A percentile compares a stretch with the other conserved stretches of the same genome.
These are phyloP conservation scores for Pseudomonodictys pantanalensis DNA, from an alignment of 495 filamentous ascomycete genomes.

Conservation along the genomic window DNA sequence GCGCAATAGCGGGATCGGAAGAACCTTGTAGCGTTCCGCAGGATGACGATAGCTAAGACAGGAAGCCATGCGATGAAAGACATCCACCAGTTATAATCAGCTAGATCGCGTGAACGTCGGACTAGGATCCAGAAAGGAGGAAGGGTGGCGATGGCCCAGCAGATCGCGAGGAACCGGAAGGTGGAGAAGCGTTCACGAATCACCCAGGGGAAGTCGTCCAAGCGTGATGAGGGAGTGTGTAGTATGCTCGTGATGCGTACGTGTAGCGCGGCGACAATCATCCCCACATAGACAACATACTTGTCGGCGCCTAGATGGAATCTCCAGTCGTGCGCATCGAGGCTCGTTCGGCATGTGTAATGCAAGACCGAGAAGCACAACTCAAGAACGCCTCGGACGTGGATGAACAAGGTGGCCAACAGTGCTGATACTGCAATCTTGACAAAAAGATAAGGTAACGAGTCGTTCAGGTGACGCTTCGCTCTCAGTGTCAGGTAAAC, in stretches of 20 bases:
- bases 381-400: slow-evolving; percentile 48
- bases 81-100: slow-evolving; percentile 50
- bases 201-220: neutral
- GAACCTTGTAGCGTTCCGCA: slow-evolving; percentile 49
- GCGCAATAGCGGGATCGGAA: slow-evolving; percentile 46
- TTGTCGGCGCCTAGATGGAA: slow-evolving; percentile 50
- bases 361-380: slow-evolving; percentile 39
- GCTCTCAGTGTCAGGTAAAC: slow-evolving; percentile 51
- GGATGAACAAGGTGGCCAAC: slow-evolving; percentile 45
- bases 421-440: slow-evolving; percentile 52
- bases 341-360: slow-evolving; percentile 42
- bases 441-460: slow-evolving; percentile 43
- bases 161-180: slow-evolving; percentile 10
- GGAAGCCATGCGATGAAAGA: slow-evolving; percentile 56
- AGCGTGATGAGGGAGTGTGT: neutral
- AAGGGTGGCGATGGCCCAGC: neutral
- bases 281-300: slow-evolving; percentile 53
- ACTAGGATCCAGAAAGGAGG: slow-evolving; percentile 30
- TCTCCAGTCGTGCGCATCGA: slow-evolving; percentile 48
- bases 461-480: slow-evolving; percentile 43
- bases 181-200: neutral
- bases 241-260: slow-evolving; percentile 30
- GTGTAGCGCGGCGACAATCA: slow-evolving; percentile 48
- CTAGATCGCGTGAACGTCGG: slow-evolving; percentile 38
- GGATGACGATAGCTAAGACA: slow-evolving; percentile 49